Evolutionary conservation across 2,329 filamentous ascomycete species (phyloP).

Genomic region (Talaromyces pinophilus): DNA sequence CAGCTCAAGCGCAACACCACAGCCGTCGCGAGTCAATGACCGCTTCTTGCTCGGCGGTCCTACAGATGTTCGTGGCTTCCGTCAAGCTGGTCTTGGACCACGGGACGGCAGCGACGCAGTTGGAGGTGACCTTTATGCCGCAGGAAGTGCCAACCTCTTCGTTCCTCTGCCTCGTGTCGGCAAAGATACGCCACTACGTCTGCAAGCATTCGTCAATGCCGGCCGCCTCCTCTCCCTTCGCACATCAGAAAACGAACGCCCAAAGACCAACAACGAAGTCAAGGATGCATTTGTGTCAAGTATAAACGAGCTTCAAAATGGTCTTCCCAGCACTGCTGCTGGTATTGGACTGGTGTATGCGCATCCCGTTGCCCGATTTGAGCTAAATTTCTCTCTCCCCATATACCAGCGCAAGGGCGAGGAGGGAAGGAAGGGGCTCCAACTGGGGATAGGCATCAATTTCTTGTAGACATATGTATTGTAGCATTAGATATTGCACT

Average conservation of each 20-base stretch:
- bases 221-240: slow-evolving; percentile 79
- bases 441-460: slow-evolving; percentile 94
- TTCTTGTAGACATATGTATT: slow-evolving; percentile 66
- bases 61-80: slow-evolving; percentile 92
- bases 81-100: slow-evolving; percentile 83
- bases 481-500: slow-evolving; percentile 9
- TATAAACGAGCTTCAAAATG: slow-evolving; percentile 69
- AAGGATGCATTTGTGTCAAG: slow-evolving; percentile 56
- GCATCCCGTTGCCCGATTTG: slow-evolving; percentile 88
- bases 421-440: slow-evolving; percentile 84
- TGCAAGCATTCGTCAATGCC: slow-evolving; percentile 90
- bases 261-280: slow-evolving; percentile 52
- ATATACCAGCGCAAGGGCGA: slow-evolving; percentile 80
- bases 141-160: slow-evolving; percentile 81
- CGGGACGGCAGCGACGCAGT: slow-evolving; percentile 82
- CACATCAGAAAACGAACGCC: slow-evolving; percentile 51
- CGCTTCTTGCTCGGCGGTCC: slow-evolving; percentile 93
- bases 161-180: slow-evolving; percentile 81
- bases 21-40: slow-evolving; percentile 82
- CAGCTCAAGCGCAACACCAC: slow-evolving; percentile 55
- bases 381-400: slow-evolving; percentile 92
- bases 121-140: slow-evolving; percentile 89
- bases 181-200: slow-evolving; percentile 76
- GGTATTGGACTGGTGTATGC: slow-evolving; percentile 92
- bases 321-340: slow-evolving; percentile 79